phyloP scores from a whole-genome alignment of 2,329 filamentous ascomycete species.

The Hymenoscyphus occultus region DNA sequence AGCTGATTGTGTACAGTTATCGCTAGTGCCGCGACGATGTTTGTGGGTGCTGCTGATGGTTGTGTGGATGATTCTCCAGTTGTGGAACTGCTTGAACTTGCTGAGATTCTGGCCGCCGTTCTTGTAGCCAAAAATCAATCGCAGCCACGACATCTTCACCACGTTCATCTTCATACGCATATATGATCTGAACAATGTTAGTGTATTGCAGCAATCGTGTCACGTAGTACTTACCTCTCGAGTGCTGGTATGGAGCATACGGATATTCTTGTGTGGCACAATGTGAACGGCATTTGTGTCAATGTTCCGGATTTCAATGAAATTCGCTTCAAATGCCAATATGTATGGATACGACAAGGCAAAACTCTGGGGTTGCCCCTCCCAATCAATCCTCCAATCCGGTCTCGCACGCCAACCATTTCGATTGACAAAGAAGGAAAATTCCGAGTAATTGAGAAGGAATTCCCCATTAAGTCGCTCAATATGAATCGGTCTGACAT shows the following conservation, averaged over 20 bases:
- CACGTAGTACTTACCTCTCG: slow-evolving; percentile 69
- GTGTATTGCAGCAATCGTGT: slow-evolving; percentile 29
- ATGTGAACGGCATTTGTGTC: slow-evolving; percentile 95
- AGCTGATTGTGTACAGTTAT: slow-evolving; percentile 12
- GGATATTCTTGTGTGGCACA: slow-evolving; percentile 91
- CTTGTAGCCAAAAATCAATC: slow-evolving; percentile 80
- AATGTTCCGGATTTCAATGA: slow-evolving; percentile 94
- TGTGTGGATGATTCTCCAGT: slow-evolving; percentile 22
- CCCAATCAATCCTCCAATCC: slow-evolving; percentile 98
- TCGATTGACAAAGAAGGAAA: slow-evolving; percentile 98
- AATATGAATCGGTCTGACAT: slow-evolving; percentile 92
- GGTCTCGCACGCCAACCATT: slow-evolving; percentile 96
- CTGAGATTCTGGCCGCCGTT: slow-evolving; percentile 33
- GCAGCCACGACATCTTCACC: slow-evolving; percentile 93
- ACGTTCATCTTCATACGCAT: slow-evolving; percentile 93
- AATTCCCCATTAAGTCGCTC: slow-evolving; percentile 97
- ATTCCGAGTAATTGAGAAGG: slow-evolving; percentile 95
- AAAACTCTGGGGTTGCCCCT: slow-evolving; percentile 87
- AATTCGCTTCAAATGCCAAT: slow-evolving; percentile 92
- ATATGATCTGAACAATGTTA: slow-evolving; percentile 68
- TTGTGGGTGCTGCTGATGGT: slow-evolving; percentile 18
- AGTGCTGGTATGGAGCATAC: slow-evolving; percentile 95
- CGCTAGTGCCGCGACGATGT: slow-evolving; percentile 31
- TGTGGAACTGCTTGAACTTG: slow-evolving; percentile 14
- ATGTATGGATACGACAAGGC: slow-evolving; percentile 97